These are phyloP conservation scores for Russula earlei DNA, from an alignment of 768 basidiomycete species.

Conservation along the genomic window DNA sequence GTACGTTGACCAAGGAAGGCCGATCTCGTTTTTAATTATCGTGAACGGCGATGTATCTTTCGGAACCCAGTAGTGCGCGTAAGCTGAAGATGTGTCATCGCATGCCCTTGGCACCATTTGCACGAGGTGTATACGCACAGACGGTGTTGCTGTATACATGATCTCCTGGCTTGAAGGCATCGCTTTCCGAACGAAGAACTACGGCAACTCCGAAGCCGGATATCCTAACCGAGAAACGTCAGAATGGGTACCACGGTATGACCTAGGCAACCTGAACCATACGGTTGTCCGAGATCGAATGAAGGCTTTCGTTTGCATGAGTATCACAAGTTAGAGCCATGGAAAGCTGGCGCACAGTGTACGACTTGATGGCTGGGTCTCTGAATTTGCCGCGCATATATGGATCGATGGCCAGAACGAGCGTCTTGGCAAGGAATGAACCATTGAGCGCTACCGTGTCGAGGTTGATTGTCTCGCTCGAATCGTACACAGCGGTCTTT, in stretches of 20 bases:
- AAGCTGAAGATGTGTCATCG: slow-evolving; percentile 23
- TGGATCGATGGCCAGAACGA: slow-evolving; percentile 29
- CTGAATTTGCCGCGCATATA: slow-evolving; percentile 28
- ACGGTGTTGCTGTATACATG: no score
- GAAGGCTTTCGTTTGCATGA: no score
- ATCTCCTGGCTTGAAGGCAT: no score
- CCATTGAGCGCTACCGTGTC: slow-evolving; percentile 6
- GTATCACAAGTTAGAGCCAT: no score
- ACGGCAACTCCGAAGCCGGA: no score
- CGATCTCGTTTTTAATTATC: slow-evolving; percentile 33
- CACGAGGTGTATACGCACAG: not conserved
- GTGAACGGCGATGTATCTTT: slow-evolving; percentile 20
- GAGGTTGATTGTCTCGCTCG: slow-evolving; percentile 11
- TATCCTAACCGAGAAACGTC: no score
- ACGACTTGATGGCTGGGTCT: slow-evolving; percentile 3
- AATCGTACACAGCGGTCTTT: slow-evolving; percentile 6
- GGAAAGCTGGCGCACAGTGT: no score
- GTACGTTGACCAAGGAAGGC: slow-evolving; percentile 40
- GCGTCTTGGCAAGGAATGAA: slow-evolving; percentile 10
- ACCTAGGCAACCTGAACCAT: no score
- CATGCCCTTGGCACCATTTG: not conserved
- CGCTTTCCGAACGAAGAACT: no score
- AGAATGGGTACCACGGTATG: no score
- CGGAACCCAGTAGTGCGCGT: slow-evolving; percentile 33
- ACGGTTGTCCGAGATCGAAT: no score